Base-by-base conservation (phyloP, 1,284 basidiomycete genomes). In the Anthracocystis setariae region DNA sequence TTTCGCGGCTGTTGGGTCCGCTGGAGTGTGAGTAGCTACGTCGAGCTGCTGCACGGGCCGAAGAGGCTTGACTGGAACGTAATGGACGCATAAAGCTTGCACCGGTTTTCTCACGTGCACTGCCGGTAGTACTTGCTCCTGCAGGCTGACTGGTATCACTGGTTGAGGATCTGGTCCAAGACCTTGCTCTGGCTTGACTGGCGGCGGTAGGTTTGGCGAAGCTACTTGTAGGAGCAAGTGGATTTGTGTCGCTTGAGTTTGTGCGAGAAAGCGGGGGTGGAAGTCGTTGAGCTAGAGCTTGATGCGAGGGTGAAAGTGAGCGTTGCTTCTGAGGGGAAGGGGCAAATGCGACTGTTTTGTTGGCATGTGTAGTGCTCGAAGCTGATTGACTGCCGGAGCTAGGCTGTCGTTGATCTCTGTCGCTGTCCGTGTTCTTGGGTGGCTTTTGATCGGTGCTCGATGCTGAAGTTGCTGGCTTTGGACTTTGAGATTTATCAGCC, bases 321-420 rank as follows among this genome's bases (percentile, higher is more conserved):
- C 60, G 55, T 50, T 63, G 62, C 56, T 79, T 79, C 42, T 76
- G 75, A 21, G 77, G 77, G 4, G 77, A 79, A 12, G 77, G 77
- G n/a, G 77, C 77, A 33, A 79, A 79, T 8, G 76, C 77, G 15
- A 79, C 76, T 4, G 70, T 56, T 46, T 74, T 79, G 38, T 35
- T 45, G 21, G 25, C 58, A 10, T 51, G 45, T 0, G 63, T 44
- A 1, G 43, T 44, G 12, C 51, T 42, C 17, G 42, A 48, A 27
- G 53, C 63, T 3, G 21, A 38, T 3, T 63, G 62, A 21, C 44
- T 61, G 3, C 55, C 45, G 1, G 25, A 33, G 55, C 59, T 60
- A 2, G 57, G 38, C 45, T 69, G 56, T 1, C 53, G 50, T 38
- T 48, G 58, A 2, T 55, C 33, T 20, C 9, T 23, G 5, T 21